Base-by-base conservation (phyloP, 2,329 filamentous ascomycete species). In the Triangularia setosa region DNA sequence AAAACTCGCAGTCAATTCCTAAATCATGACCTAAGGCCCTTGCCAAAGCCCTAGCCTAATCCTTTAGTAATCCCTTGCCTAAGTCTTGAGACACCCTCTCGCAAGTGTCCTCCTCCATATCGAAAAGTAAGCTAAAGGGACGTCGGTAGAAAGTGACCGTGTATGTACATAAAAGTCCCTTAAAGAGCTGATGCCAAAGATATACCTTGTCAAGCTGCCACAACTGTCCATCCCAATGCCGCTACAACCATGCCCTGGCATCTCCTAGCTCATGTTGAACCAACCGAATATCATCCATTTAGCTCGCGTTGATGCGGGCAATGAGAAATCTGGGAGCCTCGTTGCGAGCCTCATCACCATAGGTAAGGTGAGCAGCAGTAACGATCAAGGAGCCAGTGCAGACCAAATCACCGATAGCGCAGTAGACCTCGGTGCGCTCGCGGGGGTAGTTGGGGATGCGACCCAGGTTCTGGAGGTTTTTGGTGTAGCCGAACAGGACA, bases 391-490 rank as follows among this genome's bases (percentile, higher is more conserved):
- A 73, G 8, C 78, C 79, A 4, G 27, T 33, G 65, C 69, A 70
- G 18, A 70, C 68, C 4, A 64, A 58, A 24, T 80, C 79, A 1
- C 69, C 69, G 2, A 30, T 0, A 12, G 73, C 74, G 68, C 79
- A 80, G 69, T 73, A 80, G 14, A 80, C 73, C 64, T 75, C 68
- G 23, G 74, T 75, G 44, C 75, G 71, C 28, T 73, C 71, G 0
- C 61, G 60, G 0, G 77, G 74, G 65, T 75, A 80, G 67, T 75
- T 74, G 44, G 75, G 75, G 25, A 80, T 79, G 53, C 71, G 63
- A 48, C 78, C 77, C 2, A 62, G 54, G 67, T 80, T 78, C 69
- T 80, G 79, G 54, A 73, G 67, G 69, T 80, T 80, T 73, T 79
- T 76, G 61, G 79, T 79, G 65, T 80, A 79, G 1, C 79, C 78